Evolutionary conservation across 2,329 filamentous ascomycete species (phyloP), one percentile per base, ranked within the genome.

Genomic region (Ophiocordyceps unilateralis): DNA sequence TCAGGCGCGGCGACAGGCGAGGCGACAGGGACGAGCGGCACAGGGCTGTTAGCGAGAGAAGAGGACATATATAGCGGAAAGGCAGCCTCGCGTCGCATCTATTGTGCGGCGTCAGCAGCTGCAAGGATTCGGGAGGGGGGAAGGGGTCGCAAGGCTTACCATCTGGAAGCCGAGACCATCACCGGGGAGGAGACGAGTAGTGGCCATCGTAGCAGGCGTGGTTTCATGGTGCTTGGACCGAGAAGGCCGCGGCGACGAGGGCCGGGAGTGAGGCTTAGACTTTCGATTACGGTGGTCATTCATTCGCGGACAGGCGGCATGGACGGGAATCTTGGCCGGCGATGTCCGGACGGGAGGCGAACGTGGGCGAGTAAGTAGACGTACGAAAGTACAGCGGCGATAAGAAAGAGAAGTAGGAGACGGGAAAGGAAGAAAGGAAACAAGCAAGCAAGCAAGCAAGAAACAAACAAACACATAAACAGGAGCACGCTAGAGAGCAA

Each of bases 91-190:
- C 17, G 39, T 20, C 26, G 39, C 26, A 26, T 41, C 39, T 41
- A 22, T n/a, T n/a, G 39, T 12, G 4, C 20, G 7, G 12, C 38
- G 17, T 36, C n/a, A 36, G n/a, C n/a, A 36, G n/a, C 32, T 5
- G 11, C 4, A 22, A 21, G 8, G 9, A 5, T 7, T 4, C 19
- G 19, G 22, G 37, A 39, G 11, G 22, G 37, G 14, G 37, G 8
- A 17, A 4, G 14, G 12, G 10, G 20, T n/a, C 20, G 1, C n/a
- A n/a, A n/a, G 15, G 30, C 40, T 23, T 4, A 42, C 43, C 43
- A 45, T 45, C 21, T 45, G 40, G 28, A 45, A 45, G 40, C 43
- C 43, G 5, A 45, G 40, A n/a, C 43, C 43, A 12, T 45, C 43
- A 15, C 43, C 43, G 10, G 43, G 43, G 15, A 45, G 24, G n/a